These are phyloP conservation scores for Sechiopsis laciniata DNA, from an alignment of 306 rosid species.

Conservation along the genomic window DNA sequence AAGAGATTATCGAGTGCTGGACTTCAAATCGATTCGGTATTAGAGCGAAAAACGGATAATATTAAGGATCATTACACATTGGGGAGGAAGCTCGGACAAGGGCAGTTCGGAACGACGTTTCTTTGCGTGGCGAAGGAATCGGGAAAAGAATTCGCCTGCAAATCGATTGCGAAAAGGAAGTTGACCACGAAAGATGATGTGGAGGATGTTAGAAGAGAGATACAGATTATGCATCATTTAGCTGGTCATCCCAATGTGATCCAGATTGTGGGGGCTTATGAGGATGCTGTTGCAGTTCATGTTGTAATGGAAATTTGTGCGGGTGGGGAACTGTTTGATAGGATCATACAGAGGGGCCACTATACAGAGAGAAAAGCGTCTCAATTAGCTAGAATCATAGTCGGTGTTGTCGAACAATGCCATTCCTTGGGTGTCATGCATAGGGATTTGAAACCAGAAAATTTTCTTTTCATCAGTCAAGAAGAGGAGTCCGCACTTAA, in stretches of 20 bases:
- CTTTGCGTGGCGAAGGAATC: slow-evolving; percentile 57
- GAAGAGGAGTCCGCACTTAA: slow-evolving; percentile 77
- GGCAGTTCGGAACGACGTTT: slow-evolving; percentile 86
- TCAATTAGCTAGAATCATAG: slow-evolving; percentile 65
- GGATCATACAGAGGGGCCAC: slow-evolving; percentile 89
- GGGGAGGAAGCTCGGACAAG: slow-evolving; percentile 89
- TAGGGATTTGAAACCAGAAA: slow-evolving; percentile 88
- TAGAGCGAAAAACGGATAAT: slow-evolving; percentile 66
- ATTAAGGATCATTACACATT: slow-evolving; percentile 58
- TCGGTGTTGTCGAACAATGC: slow-evolving; percentile 69
- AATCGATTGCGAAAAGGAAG: slow-evolving; percentile 78
- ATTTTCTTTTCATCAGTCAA: slow-evolving; percentile 59
- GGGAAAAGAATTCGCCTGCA: slow-evolving; percentile 63
- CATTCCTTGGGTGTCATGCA: slow-evolving; percentile 96
- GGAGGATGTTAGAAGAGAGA: slow-evolving; percentile 89
- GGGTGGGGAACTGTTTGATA: slow-evolving; percentile 84
- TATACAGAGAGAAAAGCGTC: slow-evolving; percentile 82
- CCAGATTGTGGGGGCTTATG: slow-evolving; percentile 64
- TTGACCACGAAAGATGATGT: slow-evolving; percentile 78
- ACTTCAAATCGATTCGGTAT: slow-evolving; percentile 63
- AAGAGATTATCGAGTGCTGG: slow-evolving; percentile 59
- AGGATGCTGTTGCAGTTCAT: slow-evolving; percentile 87
- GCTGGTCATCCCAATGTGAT: slow-evolving; percentile 87
- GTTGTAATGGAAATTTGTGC: slow-evolving; percentile 85
- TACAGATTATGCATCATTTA: slow-evolving; percentile 91